Percentiles rank a stretch among this genome's conserved stretches.
phyloP scores from a whole-genome alignment of 163 green algal species.

The Scenedesmus sp. region DNA sequence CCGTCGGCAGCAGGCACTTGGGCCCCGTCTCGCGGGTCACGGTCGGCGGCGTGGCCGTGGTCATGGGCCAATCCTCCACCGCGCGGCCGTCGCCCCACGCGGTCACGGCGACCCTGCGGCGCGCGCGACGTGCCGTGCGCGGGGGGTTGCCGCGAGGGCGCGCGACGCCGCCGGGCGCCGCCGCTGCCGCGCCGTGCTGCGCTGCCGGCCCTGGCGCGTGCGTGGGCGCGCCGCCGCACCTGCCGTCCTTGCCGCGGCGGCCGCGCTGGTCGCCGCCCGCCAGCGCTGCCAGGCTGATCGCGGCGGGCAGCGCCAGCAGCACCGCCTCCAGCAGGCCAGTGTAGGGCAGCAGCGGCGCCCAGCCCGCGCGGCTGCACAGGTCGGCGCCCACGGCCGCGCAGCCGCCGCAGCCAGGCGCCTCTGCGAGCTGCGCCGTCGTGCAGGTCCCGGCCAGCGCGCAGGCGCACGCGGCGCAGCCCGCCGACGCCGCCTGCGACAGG shows the following conservation, averaged over 20 bases:
- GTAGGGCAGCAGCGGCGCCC: conserved; percentile 34
- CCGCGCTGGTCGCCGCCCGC: not conserved
- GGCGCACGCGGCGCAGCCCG: not conserved
- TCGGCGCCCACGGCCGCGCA: conserved; percentile 18
- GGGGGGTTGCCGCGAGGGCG: no score
- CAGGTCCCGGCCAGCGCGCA: conserved; percentile 19
- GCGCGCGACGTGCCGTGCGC: no score
- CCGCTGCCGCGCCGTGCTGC: no score
- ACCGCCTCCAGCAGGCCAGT: conserved; percentile 26
- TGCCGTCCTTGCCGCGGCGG: not conserved
- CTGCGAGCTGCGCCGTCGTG: conserved; percentile 18
- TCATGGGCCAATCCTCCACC: conserved; percentile 26
- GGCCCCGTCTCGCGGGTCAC: conserved; percentile 11
- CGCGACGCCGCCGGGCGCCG: no score
- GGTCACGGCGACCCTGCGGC: conserved; percentile 27
- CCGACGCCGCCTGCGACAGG: conserved; percentile 18
- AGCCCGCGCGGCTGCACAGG: not conserved
- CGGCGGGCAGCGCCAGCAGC: conserved; percentile 24
- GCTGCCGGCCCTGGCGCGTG: no score
- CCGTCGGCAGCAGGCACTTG: not conserved
- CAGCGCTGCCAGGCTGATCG: conserved; percentile 30
- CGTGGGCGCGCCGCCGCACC: not conserved
- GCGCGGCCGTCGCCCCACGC: conserved; percentile 20
- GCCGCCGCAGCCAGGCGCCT: conserved; percentile 15
- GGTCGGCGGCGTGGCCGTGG: conserved; percentile 12